phyloP scores from a whole-genome alignment of 768 basidiomycete genomes.

The Russula griseocarnosa region DNA sequence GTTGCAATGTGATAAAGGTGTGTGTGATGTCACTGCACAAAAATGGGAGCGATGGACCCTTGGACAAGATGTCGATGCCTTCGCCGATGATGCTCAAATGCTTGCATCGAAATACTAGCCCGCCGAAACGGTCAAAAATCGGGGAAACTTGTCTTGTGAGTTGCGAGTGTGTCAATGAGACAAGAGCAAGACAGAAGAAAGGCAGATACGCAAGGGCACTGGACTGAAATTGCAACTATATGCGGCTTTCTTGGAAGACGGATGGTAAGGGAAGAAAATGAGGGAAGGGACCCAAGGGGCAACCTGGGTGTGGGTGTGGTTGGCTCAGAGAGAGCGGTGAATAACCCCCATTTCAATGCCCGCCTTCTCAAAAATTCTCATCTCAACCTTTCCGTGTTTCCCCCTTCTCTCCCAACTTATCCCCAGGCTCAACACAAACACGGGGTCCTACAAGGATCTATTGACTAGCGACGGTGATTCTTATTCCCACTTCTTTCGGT shows the following conservation, averaged over 20 bases:
- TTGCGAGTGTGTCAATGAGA: conserved; percentile 1
- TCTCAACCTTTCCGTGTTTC: not conserved
- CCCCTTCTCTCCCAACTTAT: not conserved
- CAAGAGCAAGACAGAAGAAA: conserved; percentile 14
- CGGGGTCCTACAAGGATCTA: not conserved
- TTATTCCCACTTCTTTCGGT: not conserved
- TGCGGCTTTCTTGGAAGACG: not conserved
- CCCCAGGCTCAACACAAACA: not conserved
- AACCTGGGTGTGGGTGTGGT: not conserved
- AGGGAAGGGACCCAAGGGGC: not conserved
- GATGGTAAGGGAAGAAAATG: not conserved
- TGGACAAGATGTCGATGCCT: not conserved
- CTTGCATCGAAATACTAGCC: not conserved
- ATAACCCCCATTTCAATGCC: conserved; percentile 15
- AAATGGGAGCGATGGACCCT: not conserved
- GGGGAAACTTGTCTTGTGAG: conserved; percentile 9
- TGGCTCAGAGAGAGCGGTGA: not conserved
- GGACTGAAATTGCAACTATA: not conserved
- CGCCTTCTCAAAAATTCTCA: not conserved
- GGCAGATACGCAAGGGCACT: not conserved
- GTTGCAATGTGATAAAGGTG: not conserved
- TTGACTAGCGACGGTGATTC: not conserved
- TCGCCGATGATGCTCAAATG: not conserved
- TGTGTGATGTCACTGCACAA: not conserved
- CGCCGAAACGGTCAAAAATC: conserved; percentile 19